Conservation (phyloP, 331 rosid genomes). For the Arachis monticola region DNA sequence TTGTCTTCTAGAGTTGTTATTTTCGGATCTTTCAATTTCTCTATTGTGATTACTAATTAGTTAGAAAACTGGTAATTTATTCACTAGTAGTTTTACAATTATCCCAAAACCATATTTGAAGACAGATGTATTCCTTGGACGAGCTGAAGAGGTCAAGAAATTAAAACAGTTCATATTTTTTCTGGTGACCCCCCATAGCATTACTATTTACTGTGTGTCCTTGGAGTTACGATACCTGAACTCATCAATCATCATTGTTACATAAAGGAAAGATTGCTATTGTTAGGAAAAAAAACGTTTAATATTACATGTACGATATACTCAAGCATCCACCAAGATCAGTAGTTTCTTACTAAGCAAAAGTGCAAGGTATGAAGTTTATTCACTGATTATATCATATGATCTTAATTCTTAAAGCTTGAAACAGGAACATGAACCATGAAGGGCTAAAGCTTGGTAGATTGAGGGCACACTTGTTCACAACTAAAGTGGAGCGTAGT, state of each 20-base stretch:
- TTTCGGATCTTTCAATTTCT: slow-evolving; percentile 20
- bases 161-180: slow-evolving; percentile 29
- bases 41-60: slow-evolving; percentile 11
- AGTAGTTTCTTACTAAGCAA: background rate
- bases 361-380: slow-evolving; percentile 11
- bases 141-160: slow-evolving; percentile 58
- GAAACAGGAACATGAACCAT: no score
- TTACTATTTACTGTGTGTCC: background rate
- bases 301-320: background rate
- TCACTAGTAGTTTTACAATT: slow-evolving; percentile 17
- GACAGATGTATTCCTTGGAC: slow-evolving; percentile 43
- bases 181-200: slow-evolving; percentile 8
- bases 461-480: no score
- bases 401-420: no score
- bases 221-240: no score
- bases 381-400: background rate
- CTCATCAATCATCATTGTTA: no score
- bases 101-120: slow-evolving; percentile 30
- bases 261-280: no score
- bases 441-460: no score
- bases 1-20: slow-evolving; percentile 65
- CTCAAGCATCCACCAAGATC: background rate
- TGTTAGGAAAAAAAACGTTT: slow-evolving; percentile 7
- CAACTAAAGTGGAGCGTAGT: background rate
- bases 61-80: slow-evolving; percentile 27